phyloP scores from a whole-genome alignment of 1,284 basidiomycete genomes.

The Marasmius oreades region DNA sequence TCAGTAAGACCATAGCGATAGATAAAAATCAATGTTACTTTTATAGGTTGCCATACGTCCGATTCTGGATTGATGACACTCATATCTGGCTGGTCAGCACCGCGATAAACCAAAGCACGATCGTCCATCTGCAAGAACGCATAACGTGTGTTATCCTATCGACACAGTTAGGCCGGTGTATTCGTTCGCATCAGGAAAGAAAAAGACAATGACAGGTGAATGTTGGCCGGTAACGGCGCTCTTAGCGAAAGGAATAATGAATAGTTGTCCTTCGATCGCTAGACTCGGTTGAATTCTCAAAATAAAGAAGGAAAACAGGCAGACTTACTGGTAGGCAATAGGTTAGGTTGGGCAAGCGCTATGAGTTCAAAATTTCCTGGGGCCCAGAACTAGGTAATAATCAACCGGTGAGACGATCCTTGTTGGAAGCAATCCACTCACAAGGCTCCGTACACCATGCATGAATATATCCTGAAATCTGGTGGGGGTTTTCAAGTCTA shows the following conservation, averaged over 20 bases:
- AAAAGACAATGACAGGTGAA: conserved; percentile 61
- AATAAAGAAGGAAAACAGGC: neutral
- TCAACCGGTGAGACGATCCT: conserved; percentile 5
- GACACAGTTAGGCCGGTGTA: neutral
- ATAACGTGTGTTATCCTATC: conserved; percentile 87
- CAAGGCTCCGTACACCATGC: conserved; percentile 69
- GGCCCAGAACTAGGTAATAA: conserved; percentile 78
- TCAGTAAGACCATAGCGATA: conserved; percentile 5
- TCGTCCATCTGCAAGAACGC: conserved; percentile 97
- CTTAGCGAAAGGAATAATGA: conserved; percentile 90
- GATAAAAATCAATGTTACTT: conserved; percentile 40
- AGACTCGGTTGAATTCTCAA: neutral
- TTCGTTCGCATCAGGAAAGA: neutral
- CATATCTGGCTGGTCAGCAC: conserved; percentile 96
- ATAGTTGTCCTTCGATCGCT: conserved; percentile 72
- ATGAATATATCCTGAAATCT: conserved; percentile 86
- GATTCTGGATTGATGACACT: conserved; percentile 99
- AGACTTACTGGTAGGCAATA: conserved; percentile 39
- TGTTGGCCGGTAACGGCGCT: conserved; percentile 91
- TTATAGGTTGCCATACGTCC: conserved; percentile 97
- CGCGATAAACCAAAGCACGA: conserved; percentile 91
- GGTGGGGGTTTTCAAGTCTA: conserved; percentile 16
- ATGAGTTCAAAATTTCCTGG: conserved; percentile 88
- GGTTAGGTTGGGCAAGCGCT: conserved; percentile 52
- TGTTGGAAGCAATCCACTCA: conserved; percentile 28